phyloP scores from a whole-genome alignment of 106 monocot genomes.

The Apostasia ramifera region DNA sequence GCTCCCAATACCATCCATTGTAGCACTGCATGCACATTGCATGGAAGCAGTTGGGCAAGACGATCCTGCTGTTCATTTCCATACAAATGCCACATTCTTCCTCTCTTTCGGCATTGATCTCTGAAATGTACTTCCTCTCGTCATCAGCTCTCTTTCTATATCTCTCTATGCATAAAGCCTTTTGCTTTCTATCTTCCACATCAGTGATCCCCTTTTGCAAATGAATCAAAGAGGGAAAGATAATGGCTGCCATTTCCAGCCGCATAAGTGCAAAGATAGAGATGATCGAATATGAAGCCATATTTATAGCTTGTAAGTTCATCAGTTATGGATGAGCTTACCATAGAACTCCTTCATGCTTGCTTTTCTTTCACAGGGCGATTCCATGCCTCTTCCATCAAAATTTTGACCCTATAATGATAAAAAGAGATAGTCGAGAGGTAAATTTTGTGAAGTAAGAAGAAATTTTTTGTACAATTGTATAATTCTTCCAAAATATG shows the following conservation, averaged over 20 bases:
- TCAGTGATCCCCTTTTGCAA: constrained; percentile 78
- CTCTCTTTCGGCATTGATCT: constrained; percentile 69
- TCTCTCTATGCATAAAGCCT: constrained; percentile 62
- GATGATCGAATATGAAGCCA: background rate
- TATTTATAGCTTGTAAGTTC: background rate
- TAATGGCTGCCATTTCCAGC: constrained; percentile 31
- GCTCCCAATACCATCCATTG: constrained; percentile 50
- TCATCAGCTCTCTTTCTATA: constrained; percentile 53
- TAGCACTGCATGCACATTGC: constrained; percentile 83
- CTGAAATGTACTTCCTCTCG: constrained; percentile 29
- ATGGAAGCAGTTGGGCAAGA: constrained; percentile 84
- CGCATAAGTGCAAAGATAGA: background rate
- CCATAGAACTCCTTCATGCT: constrained; percentile 85
- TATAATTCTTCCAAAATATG: background rate
- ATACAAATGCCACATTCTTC: constrained; percentile 92
- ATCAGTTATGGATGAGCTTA: constrained; percentile 13
- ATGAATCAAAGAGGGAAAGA: constrained; percentile 68
- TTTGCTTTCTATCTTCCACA: constrained; percentile 83
- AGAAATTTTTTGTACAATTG: background rate
- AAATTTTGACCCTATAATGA: constrained; percentile 41
- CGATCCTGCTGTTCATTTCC: constrained; percentile 84
- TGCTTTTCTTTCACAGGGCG: constrained; percentile 86
- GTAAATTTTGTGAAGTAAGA: background rate
- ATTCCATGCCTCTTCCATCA: constrained; percentile 87
- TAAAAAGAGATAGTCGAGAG: background rate